Conservation (phyloP, 352 stramenopile genomes). For the Globisporangium emineosum region DNA sequence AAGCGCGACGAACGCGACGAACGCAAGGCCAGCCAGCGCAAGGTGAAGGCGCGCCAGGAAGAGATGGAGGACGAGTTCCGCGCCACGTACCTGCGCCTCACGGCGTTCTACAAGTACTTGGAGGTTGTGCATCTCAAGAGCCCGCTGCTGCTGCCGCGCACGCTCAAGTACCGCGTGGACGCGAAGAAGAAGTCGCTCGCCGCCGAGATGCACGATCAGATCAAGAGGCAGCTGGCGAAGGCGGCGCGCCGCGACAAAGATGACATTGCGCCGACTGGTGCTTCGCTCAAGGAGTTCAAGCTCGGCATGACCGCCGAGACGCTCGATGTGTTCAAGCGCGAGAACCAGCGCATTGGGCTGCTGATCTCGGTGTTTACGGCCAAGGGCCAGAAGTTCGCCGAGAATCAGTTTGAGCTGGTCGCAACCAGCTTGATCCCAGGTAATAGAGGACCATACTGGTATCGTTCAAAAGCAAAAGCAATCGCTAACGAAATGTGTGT, state of each 20-base stretch:
- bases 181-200: constrained; percentile 13
- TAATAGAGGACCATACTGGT: constrained; percentile 6
- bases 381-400: constrained; percentile 35
- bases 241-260: constrained; percentile 8
- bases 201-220: background rate
- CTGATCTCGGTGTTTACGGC: constrained; percentile 54
- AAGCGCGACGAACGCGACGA: constrained; percentile 60
- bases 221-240: background rate
- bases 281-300: constrained; percentile 53
- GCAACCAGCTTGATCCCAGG: constrained; percentile 61
- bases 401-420: constrained; percentile 58
- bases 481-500: constrained; percentile 4
- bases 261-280: constrained; percentile 24
- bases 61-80: constrained; percentile 81
- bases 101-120: constrained; percentile 80
- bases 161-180: constrained; percentile 72
- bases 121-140: constrained; percentile 69
- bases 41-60: constrained; percentile 56
- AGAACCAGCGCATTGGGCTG: constrained; percentile 51
- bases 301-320: constrained; percentile 67
- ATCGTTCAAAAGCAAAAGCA: background rate
- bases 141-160: constrained; percentile 73
- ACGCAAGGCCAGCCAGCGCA: constrained; percentile 34
- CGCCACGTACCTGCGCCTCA: constrained; percentile 72
- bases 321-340: constrained; percentile 54